Evolutionary conservation across 2,329 filamentous ascomycete genomes (phyloP), one percentile per base, ranked within the genome.

Genomic region (Cladosporium sp.): DNA sequence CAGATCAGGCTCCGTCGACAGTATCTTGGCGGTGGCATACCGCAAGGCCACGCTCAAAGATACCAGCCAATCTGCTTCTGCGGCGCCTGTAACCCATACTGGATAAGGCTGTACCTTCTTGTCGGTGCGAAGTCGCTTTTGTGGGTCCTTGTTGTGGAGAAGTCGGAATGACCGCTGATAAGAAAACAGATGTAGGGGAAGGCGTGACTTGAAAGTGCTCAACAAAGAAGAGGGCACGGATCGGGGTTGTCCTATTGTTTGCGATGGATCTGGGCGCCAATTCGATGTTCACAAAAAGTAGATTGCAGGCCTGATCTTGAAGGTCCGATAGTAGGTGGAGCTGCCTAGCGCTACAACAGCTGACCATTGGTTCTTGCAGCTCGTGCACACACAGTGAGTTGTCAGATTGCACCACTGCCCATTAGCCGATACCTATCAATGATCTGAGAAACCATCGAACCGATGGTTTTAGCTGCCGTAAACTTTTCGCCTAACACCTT

Each of bases 371-470:
- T 43, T 21, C 39, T 7, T 21, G 18, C 6, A 43, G 1, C 11
- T 2, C 39, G 21, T 21, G 39, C 7, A 43, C 18, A 39, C 32
- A 13, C 1, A n/a, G 36, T 43, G 39, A n/a, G 18, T 43, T 11
- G 21, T 2, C 10, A 21, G 39, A 5, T 25, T n/a, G 56, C 23
- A n/a, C 14, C 18, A 23, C 34, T 43, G 6, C 56, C 23, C 56
- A 58, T 43, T n/a, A 28, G 21, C n/a, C 56, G 39, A 16, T 58
- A 58, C 46, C 56, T 43, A 21, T 58, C 56, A n/a, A 58, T 58
- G 34, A 58, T 58, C 56, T 58, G 56, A 58, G 34, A 25, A 7
- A 58, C 56, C 56, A 58, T 58, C 13, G 56, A 34, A 26, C 56
- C 56, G 16, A 58, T 58, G 7, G 56, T 58, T 43, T 30, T 43